Evolutionary conservation across 1,284 basidiomycete species (phyloP).

Genomic region (Austroboletus niveus): DNA sequence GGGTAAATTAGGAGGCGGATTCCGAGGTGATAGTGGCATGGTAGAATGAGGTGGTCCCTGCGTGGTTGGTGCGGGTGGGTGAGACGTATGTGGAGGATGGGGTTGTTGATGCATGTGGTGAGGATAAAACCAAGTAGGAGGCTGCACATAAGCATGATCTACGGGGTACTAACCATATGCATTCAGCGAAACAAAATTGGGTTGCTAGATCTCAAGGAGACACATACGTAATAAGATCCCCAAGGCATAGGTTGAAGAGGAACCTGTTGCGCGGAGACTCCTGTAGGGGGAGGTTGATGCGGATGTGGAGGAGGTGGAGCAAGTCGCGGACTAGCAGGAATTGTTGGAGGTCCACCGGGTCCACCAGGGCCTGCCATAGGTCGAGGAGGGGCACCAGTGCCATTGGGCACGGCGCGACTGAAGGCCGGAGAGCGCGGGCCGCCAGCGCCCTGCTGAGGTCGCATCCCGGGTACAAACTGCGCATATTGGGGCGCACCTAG

Average conservation of each 20-base stretch:
- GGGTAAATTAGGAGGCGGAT: constrained; percentile 51
- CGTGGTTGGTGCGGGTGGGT: constrained; percentile 14
- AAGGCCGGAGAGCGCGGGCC: constrained; percentile 66
- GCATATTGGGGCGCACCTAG: constrained; percentile 44
- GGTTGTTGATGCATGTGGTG: constrained; percentile 42
- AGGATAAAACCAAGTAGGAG: constrained; percentile 27
- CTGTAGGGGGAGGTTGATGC: constrained; percentile 43
- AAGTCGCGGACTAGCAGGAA: constrained; percentile 64
- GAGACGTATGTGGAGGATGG: constrained; percentile 29
- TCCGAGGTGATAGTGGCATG: constrained; percentile 65
- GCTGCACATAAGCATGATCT: constrained; percentile 26
- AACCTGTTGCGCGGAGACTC: constrained; percentile 42
- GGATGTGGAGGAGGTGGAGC: constrained; percentile 55
- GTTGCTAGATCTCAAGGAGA: constrained; percentile 23
- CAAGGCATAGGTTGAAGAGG: constrained; percentile 38
- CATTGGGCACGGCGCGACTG: constrained; percentile 60
- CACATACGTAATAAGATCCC: constrained; percentile 44
- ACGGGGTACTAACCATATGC: constrained; percentile 19
- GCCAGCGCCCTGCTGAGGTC: constrained; percentile 42
- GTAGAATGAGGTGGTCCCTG: constrained; percentile 43
- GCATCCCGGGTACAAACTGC: constrained; percentile 45
- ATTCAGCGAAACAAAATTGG: constrained; percentile 13
- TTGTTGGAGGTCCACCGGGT: constrained; percentile 44
- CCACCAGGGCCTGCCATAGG: constrained; percentile 53
- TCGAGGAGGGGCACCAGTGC: constrained; percentile 53